A percentile compares a stretch with the other conserved stretches of the same genome.
Evolutionary conservation across 257 asterid species (phyloP).

Genomic region (Nicotiana knightiana): DNA sequence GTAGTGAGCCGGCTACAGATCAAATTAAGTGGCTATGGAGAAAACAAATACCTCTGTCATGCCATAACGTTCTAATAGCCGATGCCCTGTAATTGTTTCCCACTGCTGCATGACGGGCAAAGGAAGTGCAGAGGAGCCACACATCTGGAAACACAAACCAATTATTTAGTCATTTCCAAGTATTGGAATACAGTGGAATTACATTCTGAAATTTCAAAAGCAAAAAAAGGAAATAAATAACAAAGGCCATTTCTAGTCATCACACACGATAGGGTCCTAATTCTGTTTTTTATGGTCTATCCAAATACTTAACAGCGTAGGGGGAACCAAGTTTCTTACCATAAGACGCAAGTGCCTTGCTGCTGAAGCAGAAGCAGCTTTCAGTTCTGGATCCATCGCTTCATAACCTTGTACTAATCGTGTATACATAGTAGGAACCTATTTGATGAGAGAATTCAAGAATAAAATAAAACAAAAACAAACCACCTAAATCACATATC

Average conservation of each 20-base stretch:
- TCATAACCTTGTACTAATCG: slow-evolving; percentile 90
- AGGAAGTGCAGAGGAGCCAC: slow-evolving; percentile 97
- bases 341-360: slow-evolving; percentile 80
- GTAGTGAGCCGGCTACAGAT: neutral
- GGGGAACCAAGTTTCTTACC: slow-evolving; percentile 40
- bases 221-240: neutral
- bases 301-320: neutral
- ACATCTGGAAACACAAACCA: slow-evolving; percentile 47
- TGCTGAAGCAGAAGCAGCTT: slow-evolving; percentile 55
- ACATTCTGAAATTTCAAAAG: neutral
- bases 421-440: slow-evolving; percentile 98
- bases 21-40: neutral
- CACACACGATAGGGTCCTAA: neutral
- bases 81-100: slow-evolving; percentile 83
- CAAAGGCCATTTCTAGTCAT: neutral
- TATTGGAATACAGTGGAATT: neutral
- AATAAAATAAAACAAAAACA: neutral
- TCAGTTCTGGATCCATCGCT: slow-evolving; percentile 73
- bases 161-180: neutral
- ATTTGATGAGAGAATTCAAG: neutral
- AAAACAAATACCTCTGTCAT: slow-evolving; percentile 72
- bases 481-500: neutral
- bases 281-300: neutral
- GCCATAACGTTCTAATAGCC: slow-evolving; percentile 84
- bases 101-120: slow-evolving; percentile 91